Evolutionary conservation across 805 yeast species (phyloP).

Genomic region (Metschnikowia cubensis): DNA sequence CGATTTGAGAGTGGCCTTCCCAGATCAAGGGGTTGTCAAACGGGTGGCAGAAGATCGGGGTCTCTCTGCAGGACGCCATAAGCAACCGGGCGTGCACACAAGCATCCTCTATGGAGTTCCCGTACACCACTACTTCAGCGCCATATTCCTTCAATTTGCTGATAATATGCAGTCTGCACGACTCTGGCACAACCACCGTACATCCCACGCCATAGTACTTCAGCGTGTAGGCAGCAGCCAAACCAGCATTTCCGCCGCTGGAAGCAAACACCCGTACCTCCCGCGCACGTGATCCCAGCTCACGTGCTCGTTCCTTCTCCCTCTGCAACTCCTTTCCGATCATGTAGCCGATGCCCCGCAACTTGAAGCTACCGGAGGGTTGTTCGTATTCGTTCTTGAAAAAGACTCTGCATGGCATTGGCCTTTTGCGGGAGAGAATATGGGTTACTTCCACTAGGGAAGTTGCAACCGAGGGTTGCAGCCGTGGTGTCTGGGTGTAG

Average conservation of each 20-base stretch:
- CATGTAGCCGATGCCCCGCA: conserved; percentile 51
- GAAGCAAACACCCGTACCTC: conserved; percentile 45
- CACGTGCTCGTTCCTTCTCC: neutral
- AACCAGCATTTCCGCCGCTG: conserved; percentile 55
- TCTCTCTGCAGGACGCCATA: conserved; percentile 17
- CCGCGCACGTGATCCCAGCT: conserved; percentile 7
- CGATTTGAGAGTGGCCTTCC: conserved; percentile 47
- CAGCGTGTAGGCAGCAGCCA: conserved; percentile 51
- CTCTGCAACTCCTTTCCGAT: conserved; percentile 21
- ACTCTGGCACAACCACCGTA: conserved; percentile 58
- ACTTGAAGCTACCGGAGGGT: conserved; percentile 56
- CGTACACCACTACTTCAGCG: conserved; percentile 47
- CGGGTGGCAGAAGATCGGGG: conserved; percentile 50
- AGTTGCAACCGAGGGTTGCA: conserved; percentile 28
- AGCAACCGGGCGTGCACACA: conserved; percentile 38
- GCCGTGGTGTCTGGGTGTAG: neutral
- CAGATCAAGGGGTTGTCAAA: conserved; percentile 49
- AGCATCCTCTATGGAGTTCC: conserved; percentile 48
- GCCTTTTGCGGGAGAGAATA: conserved; percentile 1
- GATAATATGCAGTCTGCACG: conserved; percentile 44
- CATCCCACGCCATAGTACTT: conserved; percentile 36
- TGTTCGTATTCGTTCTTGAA: conserved; percentile 51
- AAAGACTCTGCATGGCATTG: conserved; percentile 35
- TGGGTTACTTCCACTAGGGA: conserved; percentile 39
- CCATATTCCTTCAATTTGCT: conserved; percentile 44